A percentile compares a stretch with the other conserved stretches of the same genome.
Conservation (phyloP, 805 yeast species). For the Candida ipomoeae region DNA sequence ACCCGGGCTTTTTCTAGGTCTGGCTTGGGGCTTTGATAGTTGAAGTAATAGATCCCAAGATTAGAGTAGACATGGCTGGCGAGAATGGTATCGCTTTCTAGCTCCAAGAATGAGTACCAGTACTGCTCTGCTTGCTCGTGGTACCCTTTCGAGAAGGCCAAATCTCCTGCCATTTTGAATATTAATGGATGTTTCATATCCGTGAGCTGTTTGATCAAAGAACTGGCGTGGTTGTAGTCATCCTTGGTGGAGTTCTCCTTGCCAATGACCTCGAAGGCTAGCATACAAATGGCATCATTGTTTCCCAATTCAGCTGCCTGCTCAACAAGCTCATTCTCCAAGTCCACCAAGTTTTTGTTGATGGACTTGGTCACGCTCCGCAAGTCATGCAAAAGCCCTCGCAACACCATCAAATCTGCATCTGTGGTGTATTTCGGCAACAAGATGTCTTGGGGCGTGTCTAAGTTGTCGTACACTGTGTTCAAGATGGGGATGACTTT, state of each 20-base stretch:
- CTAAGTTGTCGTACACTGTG: constrained; percentile 46
- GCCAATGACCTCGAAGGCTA: constrained; percentile 61
- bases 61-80: constrained; percentile 71
- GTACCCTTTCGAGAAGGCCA: constrained; percentile 50
- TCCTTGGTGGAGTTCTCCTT: constrained; percentile 31
- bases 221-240: constrained; percentile 61
- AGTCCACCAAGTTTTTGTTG: constrained; percentile 50
- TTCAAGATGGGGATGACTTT: constrained; percentile 54
- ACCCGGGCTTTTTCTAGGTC: constrained; percentile 49
- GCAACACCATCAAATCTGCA: constrained; percentile 62
- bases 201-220: constrained; percentile 54
- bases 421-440: constrained; percentile 49
- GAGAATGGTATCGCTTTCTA: constrained; percentile 54
- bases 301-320: constrained; percentile 81
- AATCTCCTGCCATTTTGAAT: constrained; percentile 74
- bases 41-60: constrained; percentile 59
- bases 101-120: constrained; percentile 53
- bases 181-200: constrained; percentile 67
- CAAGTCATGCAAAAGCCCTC: constrained; percentile 58
- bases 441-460: constrained; percentile 30
- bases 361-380: constrained; percentile 57
- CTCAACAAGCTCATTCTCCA: constrained; percentile 75
- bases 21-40: constrained; percentile 35
- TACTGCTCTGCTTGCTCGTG: constrained; percentile 53
- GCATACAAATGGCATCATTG: constrained; percentile 70